Percentiles rank a stretch among this genome's conserved stretches.
phyloP scores from a whole-genome alignment of 2,329 filamentous ascomycete species.

The Aspergillus melleus region DNA sequence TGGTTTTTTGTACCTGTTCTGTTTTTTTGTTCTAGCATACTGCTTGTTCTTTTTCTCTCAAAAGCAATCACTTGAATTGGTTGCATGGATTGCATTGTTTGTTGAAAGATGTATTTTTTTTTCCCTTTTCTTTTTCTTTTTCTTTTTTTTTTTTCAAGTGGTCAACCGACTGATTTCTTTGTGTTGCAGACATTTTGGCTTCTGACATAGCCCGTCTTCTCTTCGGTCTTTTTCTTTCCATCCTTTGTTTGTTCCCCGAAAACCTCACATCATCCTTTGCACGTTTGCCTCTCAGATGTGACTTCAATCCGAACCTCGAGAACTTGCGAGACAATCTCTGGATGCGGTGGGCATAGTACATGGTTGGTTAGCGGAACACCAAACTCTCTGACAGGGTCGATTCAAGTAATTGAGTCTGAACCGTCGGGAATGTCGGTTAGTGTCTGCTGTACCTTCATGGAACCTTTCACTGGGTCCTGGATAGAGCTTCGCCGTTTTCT shows the following conservation, averaged over 20 bases:
- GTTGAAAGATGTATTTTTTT: not conserved
- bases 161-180: not conserved
- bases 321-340: not conserved
- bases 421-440: not conserved
- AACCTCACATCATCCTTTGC: not conserved
- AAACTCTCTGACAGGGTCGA: not conserved
- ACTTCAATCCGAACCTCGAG: not conserved
- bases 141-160: not conserved
- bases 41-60: not conserved
- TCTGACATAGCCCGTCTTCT: not conserved
- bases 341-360: not conserved
- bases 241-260: not conserved
- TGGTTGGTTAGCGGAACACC: not conserved
- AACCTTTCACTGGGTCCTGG: not conserved
- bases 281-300: not conserved
- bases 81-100: not conserved
- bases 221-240: not conserved
- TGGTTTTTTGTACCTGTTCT: constrained; percentile 4
- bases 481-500: not conserved
- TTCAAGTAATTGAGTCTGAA: not conserved
- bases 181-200: not conserved
- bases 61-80: not conserved
- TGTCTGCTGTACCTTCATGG: not conserved
- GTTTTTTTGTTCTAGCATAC: not conserved
- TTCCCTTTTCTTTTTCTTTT: not conserved